phyloP scores from a whole-genome alignment of 306 rosid genomes.

The Abrus precatorius region DNA sequence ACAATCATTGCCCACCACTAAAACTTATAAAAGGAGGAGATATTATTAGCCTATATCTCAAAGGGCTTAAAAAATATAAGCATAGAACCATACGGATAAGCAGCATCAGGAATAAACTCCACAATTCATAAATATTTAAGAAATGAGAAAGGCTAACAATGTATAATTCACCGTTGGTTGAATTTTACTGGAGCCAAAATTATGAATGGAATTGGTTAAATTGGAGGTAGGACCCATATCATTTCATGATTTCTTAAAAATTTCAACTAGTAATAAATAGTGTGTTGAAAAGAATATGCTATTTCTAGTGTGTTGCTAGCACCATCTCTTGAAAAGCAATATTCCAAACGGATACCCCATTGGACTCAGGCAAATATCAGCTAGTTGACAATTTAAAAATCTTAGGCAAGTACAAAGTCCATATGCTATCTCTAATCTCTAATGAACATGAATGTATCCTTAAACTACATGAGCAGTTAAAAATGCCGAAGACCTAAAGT shows the following conservation, averaged over 20 bases:
- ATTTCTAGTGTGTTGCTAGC: not conserved
- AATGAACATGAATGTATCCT: not conserved
- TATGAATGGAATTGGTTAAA: not conserved
- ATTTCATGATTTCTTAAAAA: not conserved
- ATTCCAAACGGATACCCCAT: not conserved
- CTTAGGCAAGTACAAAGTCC: slow-evolving; percentile 19
- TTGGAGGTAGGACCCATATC: not conserved
- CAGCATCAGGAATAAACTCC: slow-evolving; percentile 1
- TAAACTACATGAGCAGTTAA: slow-evolving; percentile 7
- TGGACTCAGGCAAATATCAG: slow-evolving; percentile 22
- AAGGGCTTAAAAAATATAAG: not conserved
- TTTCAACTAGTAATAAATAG: not conserved
- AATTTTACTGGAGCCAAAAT: not conserved
- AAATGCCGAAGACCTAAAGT: not conserved
- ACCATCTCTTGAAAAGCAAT: not conserved
- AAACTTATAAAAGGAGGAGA: not conserved
- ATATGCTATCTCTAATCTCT: not conserved
- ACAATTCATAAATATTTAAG: slow-evolving; percentile 12
- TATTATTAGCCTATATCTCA: slow-evolving; percentile 10
- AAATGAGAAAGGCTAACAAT: not conserved
- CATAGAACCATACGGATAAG: not conserved
- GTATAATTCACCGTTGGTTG: not conserved
- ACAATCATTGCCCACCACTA: slow-evolving; percentile 13
- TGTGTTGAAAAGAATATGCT: not conserved
- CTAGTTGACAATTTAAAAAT: slow-evolving; percentile 28